Evolutionary conservation across 495 filamentous ascomycete species (phyloP), one percentile per base, ranked within the genome.

Genomic region (Penicillium argentinense): DNA sequence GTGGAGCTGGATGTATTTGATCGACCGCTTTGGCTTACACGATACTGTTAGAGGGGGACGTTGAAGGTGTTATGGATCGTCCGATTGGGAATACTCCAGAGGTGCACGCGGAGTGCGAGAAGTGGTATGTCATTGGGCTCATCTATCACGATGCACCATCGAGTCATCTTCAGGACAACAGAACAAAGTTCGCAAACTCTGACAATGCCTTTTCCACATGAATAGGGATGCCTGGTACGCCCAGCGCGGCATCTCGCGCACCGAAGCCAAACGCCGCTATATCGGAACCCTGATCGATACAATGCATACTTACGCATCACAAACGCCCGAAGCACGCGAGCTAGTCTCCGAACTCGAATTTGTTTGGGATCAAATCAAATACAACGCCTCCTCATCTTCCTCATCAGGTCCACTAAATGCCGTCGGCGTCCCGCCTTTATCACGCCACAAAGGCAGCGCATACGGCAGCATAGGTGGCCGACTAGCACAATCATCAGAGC

Each of bases 341-440:
- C 75, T 98, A 6, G 89, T 97, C 26, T 72, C 83, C n/a, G 95
- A 98, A 65, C 79, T 98, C 13, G 93, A 97, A 68, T 98, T 97
- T 59, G 91, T 98, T 34, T 98, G 93, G 93, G 89, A 96, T 53
- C 95, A 97, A 62, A 88, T 97, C 45, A 93, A 92, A 67, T 86
- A 80, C 42, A 96, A 95, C 56, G 78, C 78, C 18, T 71, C 81
- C 0, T 84, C 84, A 9, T 81, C 81, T 2, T 74, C 79, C 5
- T 78, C 80, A 1, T 79, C 81, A 5, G 68, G 71, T 44, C 68
- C 65, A 4, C 40, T 67, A 9, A 60, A 67, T 42, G 51, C 58
- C 9, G 49, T 63, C 2, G 66, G 63, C 18, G 59, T 66, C 7
- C 57, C 67, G 62, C 60, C 74, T 60, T 36, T 64, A 57, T 59